phyloP scores from a whole-genome alignment of 805 yeast genomes.

The Hanseniaspora mollemarum region DNA sequence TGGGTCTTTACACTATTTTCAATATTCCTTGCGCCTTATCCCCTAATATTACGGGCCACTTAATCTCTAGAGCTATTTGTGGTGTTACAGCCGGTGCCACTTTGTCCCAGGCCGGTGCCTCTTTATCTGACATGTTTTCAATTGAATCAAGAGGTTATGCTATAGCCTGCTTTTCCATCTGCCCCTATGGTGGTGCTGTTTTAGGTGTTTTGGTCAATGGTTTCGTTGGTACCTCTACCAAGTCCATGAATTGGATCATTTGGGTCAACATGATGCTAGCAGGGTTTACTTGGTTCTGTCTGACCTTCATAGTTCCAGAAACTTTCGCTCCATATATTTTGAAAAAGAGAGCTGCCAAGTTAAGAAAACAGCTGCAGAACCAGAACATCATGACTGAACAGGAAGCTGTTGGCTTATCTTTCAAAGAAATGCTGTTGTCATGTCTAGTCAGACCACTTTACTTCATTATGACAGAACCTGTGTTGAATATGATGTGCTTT shows the following conservation, averaged over 20 bases:
- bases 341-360: constrained; percentile 48
- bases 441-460: constrained; percentile 72
- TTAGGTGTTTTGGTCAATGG: constrained; percentile 83
- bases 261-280: constrained; percentile 93
- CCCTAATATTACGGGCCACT: constrained; percentile 66
- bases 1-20: constrained; percentile 62
- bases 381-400: constrained; percentile 81
- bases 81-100: constrained; percentile 83
- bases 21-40: constrained; percentile 81
- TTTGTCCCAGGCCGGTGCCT: constrained; percentile 78
- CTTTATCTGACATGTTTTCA: constrained; percentile 81
- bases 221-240: constrained; percentile 63
- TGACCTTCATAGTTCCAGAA: constrained; percentile 59
- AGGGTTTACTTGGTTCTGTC: constrained; percentile 65
- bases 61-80: constrained; percentile 74
- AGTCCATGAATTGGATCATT: constrained; percentile 54
- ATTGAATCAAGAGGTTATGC: constrained; percentile 74
- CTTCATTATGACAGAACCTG: constrained; percentile 72
- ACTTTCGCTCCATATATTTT: constrained; percentile 78
- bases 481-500: constrained; percentile 67
- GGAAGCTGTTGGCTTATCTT: constrained; percentile 66
- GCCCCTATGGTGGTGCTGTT: constrained; percentile 89
- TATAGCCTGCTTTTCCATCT: constrained; percentile 80
- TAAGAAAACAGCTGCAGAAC: constrained; percentile 74
- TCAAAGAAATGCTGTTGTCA: constrained; percentile 56